Evolutionary conservation across 2,329 filamentous ascomycete genomes (phyloP).

Genomic region (Aspergillus brasiliensis): DNA sequence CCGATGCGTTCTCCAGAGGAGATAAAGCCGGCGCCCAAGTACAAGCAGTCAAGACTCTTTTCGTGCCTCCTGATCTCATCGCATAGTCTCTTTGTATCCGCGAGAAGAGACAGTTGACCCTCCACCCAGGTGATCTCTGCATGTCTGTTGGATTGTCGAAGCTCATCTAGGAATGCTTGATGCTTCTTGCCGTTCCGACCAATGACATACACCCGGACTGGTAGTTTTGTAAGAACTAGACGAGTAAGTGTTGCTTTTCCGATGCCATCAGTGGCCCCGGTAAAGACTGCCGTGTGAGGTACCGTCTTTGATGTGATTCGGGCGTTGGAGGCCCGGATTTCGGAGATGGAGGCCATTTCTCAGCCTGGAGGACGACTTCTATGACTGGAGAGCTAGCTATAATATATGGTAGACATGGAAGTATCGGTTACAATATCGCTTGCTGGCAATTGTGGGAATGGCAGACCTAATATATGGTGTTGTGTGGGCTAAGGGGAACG

Average conservation of each 20-base stretch:
- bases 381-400: not conserved
- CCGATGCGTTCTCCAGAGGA: not conserved
- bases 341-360: not conserved
- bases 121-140: constrained; percentile 3
- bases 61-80: constrained; percentile 1
- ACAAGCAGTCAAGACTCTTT: not conserved
- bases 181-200: not conserved
- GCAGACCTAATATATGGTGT: not conserved
- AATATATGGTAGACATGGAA: too few relatives aligned
- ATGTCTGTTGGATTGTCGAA: not conserved
- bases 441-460: not conserved
- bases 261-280: constrained; percentile 4
- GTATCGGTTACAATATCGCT: not conserved
- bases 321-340: constrained; percentile 1
- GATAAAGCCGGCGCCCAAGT: not conserved
- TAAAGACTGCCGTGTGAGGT: not conserved
- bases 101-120: constrained; percentile 7
- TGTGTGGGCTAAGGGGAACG: not conserved
- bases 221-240: not conserved
- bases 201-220: not conserved
- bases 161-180: not conserved
- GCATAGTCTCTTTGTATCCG: not conserved
- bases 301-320: not conserved
- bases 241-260: constrained; percentile 2
- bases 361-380: not conserved